Base-by-base conservation (phyloP, 768 basidiomycete species). In the Ramaria sp. region DNA sequence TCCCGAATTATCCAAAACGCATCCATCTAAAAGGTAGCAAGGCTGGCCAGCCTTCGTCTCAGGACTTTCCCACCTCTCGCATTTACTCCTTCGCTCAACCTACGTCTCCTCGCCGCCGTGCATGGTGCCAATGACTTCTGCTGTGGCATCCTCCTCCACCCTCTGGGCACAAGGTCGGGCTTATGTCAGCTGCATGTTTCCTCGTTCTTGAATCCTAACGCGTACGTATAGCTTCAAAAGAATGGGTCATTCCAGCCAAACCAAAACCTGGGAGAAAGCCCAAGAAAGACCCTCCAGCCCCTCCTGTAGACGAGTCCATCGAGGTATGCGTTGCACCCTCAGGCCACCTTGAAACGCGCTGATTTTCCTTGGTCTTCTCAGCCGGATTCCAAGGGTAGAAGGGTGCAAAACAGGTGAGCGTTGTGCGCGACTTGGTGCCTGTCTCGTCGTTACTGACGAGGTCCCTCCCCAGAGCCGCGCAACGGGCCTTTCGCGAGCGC, bases 261-360 rank as follows among this genome's bases (percentile, higher is more conserved):
- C 86, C 88, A 9, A 91, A 88, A 67, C 90, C 90, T 37, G 90
- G 90, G 17, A 76, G 90, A 47, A 91, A 91, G 72, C 89, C 88
- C 17, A 91, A 91, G 78, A 87, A 81, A 63, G 88, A 88, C 59
- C 62, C 65, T 11, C 61, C 72, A 33, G 45, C 63, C 11, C 56
- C 57, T n/a, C 58, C 54, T 17, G 53, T 66, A 20, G 72, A 75
- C 30, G 77, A 76, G 10, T 72, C 72, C 52, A 65, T 65, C n/a
- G 80, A 81, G 66, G 88, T 83, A 63, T 55, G 75, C 37, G 34
- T 67, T 63, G 61, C 54, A 9, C 51, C 3, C 19, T 33, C 37
- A 52, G 10, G 17, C 13, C 17, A 30, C 48, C 57, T 43, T 58
- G 50, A 27, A 52, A 46, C 53, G 22, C 60, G 31, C 50, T 46